Conservation (phyloP, 2,329 filamentous ascomycete species). For the Talaromyces piceae region DNA sequence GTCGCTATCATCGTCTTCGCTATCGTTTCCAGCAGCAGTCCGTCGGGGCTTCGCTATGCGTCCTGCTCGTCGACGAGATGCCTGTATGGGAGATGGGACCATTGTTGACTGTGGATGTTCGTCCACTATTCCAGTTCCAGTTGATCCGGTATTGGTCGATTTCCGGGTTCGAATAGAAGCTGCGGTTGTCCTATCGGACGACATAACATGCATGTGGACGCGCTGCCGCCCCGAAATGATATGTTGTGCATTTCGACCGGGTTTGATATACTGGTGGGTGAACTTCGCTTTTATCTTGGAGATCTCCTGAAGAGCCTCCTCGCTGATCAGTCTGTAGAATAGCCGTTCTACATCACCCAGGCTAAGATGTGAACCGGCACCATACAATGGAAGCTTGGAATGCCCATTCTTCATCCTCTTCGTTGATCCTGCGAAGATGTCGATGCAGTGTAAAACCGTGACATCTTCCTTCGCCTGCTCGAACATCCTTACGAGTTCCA, state of each 20-base stretch:
- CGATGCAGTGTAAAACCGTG: conserved; percentile 73
- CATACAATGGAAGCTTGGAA: conserved; percentile 52
- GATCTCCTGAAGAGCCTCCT: conserved; percentile 65
- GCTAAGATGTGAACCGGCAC: conserved; percentile 61
- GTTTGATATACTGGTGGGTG: conserved; percentile 58
- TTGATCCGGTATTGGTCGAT: conserved; percentile 24
- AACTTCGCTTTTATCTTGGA: conserved; percentile 63
- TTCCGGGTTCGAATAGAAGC: background rate
- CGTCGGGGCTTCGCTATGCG: conserved; percentile 17
- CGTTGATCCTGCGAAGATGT: conserved; percentile 68
- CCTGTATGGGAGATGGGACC: conserved; percentile 56
- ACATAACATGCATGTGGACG: conserved; percentile 48
- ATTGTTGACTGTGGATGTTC: conserved; percentile 57
- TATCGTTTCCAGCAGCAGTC: conserved; percentile 18
- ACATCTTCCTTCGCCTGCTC: conserved; percentile 44
- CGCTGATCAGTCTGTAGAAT: conserved; percentile 67
- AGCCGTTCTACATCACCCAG: conserved; percentile 74
- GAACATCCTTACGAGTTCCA: conserved; percentile 55
- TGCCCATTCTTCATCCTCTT: conserved; percentile 54
- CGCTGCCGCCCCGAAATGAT: conserved; percentile 38
- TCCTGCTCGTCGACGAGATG: conserved; percentile 29
- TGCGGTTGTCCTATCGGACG: conserved; percentile 34
- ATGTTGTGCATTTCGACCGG: conserved; percentile 39
- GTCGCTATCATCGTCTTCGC: conserved; percentile 35
- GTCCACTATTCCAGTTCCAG: conserved; percentile 28